Percentiles rank a stretch among this genome's conserved stretches.
These are phyloP conservation scores for Spizellomyces sp. DNA, from an alignment of 192 early-diverging fungal genomes.

Conservation along the genomic window DNA sequence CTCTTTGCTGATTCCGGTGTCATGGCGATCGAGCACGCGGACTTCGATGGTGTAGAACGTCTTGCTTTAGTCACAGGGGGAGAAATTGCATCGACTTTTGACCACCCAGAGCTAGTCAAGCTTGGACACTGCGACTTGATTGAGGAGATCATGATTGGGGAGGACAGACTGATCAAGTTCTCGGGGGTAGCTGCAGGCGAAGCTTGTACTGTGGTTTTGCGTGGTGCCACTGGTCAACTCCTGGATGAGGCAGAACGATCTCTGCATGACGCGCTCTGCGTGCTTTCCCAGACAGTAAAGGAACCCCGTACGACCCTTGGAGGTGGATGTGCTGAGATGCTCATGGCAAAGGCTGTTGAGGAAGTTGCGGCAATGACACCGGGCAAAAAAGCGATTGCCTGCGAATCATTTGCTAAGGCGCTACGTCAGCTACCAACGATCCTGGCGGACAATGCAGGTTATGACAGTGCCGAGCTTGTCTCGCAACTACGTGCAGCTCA, in stretches of 20 bases:
- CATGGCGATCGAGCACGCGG: constrained; percentile 97
- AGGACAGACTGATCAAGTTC: constrained; percentile 97
- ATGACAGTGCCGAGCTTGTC: constrained; percentile 92
- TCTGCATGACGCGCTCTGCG: constrained; percentile 94
- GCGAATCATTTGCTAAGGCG: constrained; percentile 93
- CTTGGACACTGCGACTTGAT: constrained; percentile 94
- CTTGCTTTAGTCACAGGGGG: constrained; percentile 98
- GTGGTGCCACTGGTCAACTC: constrained; percentile 92
- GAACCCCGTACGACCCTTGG: constrained; percentile 94
- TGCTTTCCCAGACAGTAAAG: constrained; percentile 91
- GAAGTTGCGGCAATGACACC: constrained; percentile 86
- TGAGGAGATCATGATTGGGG: constrained; percentile 98
- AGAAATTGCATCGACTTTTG: constrained; percentile 98
- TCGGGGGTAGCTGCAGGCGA: constrained; percentile 92
- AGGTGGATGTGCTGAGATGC: constrained; percentile 95
- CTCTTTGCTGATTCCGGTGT: constrained; percentile 97
- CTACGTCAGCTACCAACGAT: constrained; percentile 97
- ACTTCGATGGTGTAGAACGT: constrained; percentile 98
- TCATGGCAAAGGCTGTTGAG: constrained; percentile 98
- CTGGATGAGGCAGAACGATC: constrained; percentile 97
- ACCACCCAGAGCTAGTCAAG: constrained; percentile 94
- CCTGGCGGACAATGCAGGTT: constrained; percentile 95
- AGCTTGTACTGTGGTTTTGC: constrained; percentile 97
- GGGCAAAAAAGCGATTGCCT: constrained; percentile 94
- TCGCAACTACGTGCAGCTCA: constrained; percentile 92